phyloP scores from a whole-genome alignment of 2,329 filamentous ascomycete species.

The Pyrenophora graminea region DNA sequence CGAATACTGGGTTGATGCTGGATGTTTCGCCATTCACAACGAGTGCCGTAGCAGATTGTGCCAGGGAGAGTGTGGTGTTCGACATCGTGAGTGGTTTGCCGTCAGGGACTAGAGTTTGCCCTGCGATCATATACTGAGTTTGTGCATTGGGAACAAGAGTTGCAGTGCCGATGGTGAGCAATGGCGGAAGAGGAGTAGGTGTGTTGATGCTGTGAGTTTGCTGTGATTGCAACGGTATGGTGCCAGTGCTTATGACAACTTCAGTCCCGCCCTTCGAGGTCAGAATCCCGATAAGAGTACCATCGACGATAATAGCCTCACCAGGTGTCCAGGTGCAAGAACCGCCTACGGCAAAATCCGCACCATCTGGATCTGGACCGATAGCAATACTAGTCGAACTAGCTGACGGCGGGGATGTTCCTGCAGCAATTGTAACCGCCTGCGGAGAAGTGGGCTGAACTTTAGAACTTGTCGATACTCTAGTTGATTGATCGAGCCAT shows the following conservation, averaged over 20 bases:
- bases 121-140: slow-evolving; percentile 34
- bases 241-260: slow-evolving; percentile 27
- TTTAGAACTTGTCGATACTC: slow-evolving; percentile 25
- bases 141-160: slow-evolving; percentile 30
- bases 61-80: slow-evolving; percentile 41
- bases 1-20: slow-evolving; percentile 22
- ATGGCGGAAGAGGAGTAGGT: slow-evolving; percentile 17
- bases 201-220: slow-evolving; percentile 21
- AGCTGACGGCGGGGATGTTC: slow-evolving; percentile 23
- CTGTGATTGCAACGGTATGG: slow-evolving; percentile 17
- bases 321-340: slow-evolving; percentile 26
- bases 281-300: slow-evolving; percentile 33
- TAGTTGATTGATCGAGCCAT: slow-evolving; percentile 24
- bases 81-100: slow-evolving; percentile 43
- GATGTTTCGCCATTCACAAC: slow-evolving; percentile 41
- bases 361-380: slow-evolving; percentile 15
- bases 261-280: slow-evolving; percentile 26
- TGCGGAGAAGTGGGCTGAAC: background rate
- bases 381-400: slow-evolving; percentile 25
- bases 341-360: slow-evolving; percentile 24
- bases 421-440: slow-evolving; percentile 7
- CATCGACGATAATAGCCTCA: slow-evolving; percentile 28
- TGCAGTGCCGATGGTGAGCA: slow-evolving; percentile 27
- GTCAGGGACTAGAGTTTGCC: slow-evolving; percentile 42
- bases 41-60: slow-evolving; percentile 44